Evolutionary conservation across 2,329 filamentous ascomycete species (phyloP).

Genomic region (Leptographium galeiforme): DNA sequence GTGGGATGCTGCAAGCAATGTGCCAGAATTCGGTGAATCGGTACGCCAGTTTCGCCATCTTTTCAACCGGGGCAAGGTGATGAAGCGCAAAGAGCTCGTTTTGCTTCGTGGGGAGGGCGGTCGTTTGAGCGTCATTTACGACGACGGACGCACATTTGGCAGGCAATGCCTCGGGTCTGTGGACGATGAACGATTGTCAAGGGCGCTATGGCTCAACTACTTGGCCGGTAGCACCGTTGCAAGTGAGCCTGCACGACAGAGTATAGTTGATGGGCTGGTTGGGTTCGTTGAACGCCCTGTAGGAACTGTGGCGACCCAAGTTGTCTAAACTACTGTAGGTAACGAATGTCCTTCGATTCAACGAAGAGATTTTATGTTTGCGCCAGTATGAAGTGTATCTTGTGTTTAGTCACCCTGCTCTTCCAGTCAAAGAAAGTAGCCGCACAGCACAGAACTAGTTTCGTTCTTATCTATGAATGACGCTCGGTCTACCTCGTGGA

Average conservation of each 20-base stretch:
- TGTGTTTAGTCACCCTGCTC: neutral
- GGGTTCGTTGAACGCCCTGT: conserved; percentile 78
- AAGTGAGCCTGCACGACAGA: conserved; percentile 67
- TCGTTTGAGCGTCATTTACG: conserved; percentile 52
- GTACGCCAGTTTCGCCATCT: conserved; percentile 67
- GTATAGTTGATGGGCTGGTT: conserved; percentile 77
- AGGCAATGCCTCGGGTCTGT: conserved; percentile 55
- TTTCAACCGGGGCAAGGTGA: conserved; percentile 70
- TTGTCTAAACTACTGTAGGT: conserved; percentile 26
- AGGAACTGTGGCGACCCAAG: conserved; percentile 72
- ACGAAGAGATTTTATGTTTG: too few relatives aligned
- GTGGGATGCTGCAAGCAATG: conserved; percentile 8
- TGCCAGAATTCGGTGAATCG: conserved; percentile 50
- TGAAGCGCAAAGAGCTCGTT: conserved; percentile 67
- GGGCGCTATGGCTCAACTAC: conserved; percentile 81
- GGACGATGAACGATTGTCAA: conserved; percentile 64
- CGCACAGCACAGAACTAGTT: neutral
- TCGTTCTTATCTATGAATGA: neutral
- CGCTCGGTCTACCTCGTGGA: too few relatives aligned
- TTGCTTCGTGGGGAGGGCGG: conserved; percentile 56
- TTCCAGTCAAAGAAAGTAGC: neutral
- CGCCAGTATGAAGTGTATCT: neutral
- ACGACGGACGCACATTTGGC: conserved; percentile 32
- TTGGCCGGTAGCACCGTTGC: conserved; percentile 76
- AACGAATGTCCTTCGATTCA: neutral